These are phyloP conservation scores for Echinosophora koreensis DNA, from an alignment of 306 rosid species.

Conservation along the genomic window DNA sequence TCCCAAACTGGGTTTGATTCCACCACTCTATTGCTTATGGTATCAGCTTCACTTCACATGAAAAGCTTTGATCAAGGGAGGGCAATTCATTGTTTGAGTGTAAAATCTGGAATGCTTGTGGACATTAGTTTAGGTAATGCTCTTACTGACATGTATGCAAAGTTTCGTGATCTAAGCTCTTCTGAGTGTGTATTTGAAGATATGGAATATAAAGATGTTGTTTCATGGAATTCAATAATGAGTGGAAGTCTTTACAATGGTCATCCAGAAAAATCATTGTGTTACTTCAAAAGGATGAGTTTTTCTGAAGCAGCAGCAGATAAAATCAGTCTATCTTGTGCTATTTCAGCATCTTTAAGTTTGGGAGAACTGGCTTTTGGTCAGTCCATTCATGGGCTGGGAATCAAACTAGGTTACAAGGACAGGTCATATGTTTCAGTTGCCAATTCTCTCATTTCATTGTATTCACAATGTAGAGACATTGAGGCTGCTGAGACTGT, in stretches of 20 bases:
- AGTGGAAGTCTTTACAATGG: conserved; percentile 57
- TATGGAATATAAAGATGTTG: conserved; percentile 53
- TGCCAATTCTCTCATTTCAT: conserved; percentile 66
- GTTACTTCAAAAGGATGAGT: conserved; percentile 53
- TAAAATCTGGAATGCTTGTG: conserved; percentile 61
- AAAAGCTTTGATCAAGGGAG: conserved; percentile 55
- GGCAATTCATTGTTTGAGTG: conserved; percentile 57
- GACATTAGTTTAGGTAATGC: conserved; percentile 57
- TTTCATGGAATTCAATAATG: conserved; percentile 70
- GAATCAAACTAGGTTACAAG: conserved; percentile 60
- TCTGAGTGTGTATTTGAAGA: conserved; percentile 53
- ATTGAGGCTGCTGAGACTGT: conserved; percentile 51
- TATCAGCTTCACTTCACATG: conserved; percentile 48
- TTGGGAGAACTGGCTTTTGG: conserved; percentile 55
- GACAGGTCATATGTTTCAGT: conserved; percentile 52
- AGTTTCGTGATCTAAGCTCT: conserved; percentile 54
- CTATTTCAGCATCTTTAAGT: conserved; percentile 56
- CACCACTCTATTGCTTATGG: conserved; percentile 66
- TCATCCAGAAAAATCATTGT: conserved; percentile 49
- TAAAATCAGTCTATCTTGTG: conserved; percentile 56
- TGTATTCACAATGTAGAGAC: conserved; percentile 56
- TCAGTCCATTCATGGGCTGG: conserved; percentile 52
- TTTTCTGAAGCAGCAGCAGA: conserved; percentile 51
- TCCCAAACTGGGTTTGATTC: conserved; percentile 58
- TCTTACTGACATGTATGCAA: conserved; percentile 64